A percentile compares a stretch with the other conserved stretches of the same genome.
These are phyloP conservation scores for Fusarium cyanostomum DNA, from an alignment of 2,329 filamentous ascomycete genomes.

Conservation along the genomic window DNA sequence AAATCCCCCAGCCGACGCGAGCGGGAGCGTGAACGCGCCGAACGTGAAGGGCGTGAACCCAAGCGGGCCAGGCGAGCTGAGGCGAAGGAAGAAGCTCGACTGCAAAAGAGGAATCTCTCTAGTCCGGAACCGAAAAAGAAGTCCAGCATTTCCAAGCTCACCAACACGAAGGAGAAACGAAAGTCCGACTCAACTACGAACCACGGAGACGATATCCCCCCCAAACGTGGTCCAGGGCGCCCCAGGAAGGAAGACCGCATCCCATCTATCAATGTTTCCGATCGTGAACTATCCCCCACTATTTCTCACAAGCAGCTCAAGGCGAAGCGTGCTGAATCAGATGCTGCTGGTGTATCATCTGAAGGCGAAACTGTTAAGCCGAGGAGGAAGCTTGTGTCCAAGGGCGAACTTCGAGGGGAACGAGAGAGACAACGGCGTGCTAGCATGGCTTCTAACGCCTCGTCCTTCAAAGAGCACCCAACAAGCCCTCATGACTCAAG, in stretches of 20 bases:
- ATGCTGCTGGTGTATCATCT: constrained; percentile 61
- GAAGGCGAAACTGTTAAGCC: constrained; percentile 68
- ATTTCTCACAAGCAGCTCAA: constrained; percentile 60
- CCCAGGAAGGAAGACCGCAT: constrained; percentile 65
- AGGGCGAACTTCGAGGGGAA: constrained; percentile 68
- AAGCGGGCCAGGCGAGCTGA: constrained; percentile 57
- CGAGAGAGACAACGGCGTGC: constrained; percentile 66
- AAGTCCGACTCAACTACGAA: constrained; percentile 54
- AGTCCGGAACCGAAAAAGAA: constrained; percentile 63
- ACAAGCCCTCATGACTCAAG: constrained; percentile 62
- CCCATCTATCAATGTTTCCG: constrained; percentile 58
- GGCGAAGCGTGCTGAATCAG: constrained; percentile 63
- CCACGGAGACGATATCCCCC: constrained; percentile 58
- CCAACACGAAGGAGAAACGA: constrained; percentile 61
- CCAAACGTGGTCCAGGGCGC: constrained; percentile 62
- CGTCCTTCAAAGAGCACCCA: constrained; percentile 60
- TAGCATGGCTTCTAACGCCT: constrained; percentile 66
- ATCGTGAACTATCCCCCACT: constrained; percentile 63
- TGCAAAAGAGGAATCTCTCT: constrained; percentile 57
- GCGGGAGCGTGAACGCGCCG: constrained; percentile 54
- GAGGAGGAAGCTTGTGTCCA: constrained; percentile 70
- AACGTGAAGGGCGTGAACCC: constrained; percentile 55
- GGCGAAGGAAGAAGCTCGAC: constrained; percentile 54
- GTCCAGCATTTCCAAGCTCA: constrained; percentile 46
- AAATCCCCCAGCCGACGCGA: constrained; percentile 61